A percentile compares a stretch with the other conserved stretches of the same genome.
Evolutionary conservation across 768 basidiomycete species (phyloP).

Genomic region (Chalciporus pseudorubinellus): DNA sequence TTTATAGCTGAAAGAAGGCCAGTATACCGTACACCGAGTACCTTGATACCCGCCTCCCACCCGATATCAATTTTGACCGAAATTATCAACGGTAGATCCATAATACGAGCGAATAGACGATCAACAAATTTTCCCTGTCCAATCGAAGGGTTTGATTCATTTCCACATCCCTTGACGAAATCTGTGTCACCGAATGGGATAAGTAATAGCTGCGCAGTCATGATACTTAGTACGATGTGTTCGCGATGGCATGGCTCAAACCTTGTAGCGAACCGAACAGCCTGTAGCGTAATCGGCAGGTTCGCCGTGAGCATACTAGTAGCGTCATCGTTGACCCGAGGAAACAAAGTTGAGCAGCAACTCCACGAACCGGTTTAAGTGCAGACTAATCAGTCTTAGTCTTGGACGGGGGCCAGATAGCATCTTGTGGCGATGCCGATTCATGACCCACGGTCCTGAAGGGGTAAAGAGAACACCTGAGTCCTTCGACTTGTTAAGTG

Average conservation of each 20-base stretch:
- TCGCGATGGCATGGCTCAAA: not conserved
- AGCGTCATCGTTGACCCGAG: not conserved
- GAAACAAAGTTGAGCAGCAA: not conserved
- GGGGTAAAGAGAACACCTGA: not conserved
- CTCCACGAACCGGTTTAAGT: not conserved
- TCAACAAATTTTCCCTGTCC: not conserved
- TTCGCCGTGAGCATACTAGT: not conserved
- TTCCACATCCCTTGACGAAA: not conserved
- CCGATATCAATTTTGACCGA: not conserved
- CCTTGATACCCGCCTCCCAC: not conserved
- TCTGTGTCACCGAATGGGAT: not conserved
- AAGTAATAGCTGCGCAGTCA: not conserved
- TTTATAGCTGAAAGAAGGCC: constrained; percentile 22
- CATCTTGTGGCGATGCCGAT: not conserved
- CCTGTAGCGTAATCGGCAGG: constrained; percentile 13
- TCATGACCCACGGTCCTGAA: too few relatives aligned
- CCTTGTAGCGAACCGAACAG: constrained; percentile 5
- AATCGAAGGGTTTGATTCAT: constrained; percentile 7
- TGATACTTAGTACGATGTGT: not conserved
- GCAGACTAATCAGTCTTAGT: not conserved
- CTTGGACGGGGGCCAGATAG: not conserved
- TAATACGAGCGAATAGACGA: not conserved
- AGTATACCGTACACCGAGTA: not conserved
- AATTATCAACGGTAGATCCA: not conserved
- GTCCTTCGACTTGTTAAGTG: too few relatives aligned